Evolutionary conservation across 257 asterid species (phyloP).

Genomic region (Handroanthus guayacan): DNA sequence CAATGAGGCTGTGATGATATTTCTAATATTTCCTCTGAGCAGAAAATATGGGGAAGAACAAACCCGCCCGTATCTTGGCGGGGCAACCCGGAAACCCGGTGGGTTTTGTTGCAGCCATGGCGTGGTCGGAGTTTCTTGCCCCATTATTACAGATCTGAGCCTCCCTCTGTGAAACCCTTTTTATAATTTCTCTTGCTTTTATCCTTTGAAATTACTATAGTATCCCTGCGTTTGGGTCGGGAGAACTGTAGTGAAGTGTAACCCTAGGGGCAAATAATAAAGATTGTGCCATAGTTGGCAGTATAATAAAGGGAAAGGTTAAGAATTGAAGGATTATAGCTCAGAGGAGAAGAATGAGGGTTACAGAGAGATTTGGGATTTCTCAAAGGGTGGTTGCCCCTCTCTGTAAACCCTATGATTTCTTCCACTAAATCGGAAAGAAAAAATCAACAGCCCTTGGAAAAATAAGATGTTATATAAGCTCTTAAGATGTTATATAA

Average conservation of each 20-base stretch:
- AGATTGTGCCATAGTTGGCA: neutral
- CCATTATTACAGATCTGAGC: constrained; percentile 3
- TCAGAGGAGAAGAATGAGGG: neutral
- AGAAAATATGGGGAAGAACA: neutral
- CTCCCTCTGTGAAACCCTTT: neutral
- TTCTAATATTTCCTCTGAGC: constrained; percentile 17
- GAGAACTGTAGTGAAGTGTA: neutral
- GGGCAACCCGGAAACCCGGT: constrained; percentile 8
- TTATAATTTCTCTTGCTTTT: neutral
- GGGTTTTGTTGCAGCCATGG: constrained; percentile 24
- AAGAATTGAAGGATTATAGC: neutral
- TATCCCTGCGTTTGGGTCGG: neutral
- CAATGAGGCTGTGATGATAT: constrained; percentile 18
- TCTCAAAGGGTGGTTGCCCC: constrained; percentile 42
- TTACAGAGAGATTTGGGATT: neutral
- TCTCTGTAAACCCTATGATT: constrained; percentile 15
- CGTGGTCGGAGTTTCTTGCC: neutral
- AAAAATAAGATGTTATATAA: neutral
- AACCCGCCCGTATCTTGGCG: constrained; percentile 17
- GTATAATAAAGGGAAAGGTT: neutral
- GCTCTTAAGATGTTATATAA: no score
- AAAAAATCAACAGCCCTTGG: neutral
- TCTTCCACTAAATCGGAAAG: neutral
- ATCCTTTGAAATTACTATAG: neutral
- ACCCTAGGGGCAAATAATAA: neutral